Evolutionary conservation across 2,329 filamentous ascomycete species (phyloP).

Genomic region (Lachnellula suecica): DNA sequence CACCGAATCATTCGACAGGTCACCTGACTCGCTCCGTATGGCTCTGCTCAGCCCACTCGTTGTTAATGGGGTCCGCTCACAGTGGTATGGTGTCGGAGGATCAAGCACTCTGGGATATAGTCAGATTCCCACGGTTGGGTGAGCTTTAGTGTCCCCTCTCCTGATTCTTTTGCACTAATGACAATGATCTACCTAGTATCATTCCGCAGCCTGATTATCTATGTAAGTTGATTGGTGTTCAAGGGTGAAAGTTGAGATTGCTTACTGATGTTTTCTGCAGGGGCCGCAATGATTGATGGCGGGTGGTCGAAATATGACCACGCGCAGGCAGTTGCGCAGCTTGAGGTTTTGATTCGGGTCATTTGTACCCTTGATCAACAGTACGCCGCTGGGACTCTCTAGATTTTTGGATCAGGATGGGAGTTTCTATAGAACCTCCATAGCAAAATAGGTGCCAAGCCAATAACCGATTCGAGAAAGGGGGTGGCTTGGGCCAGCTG

Average conservation of each 20-base stretch:
- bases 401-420: no score
- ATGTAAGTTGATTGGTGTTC: not conserved
- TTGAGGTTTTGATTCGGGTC: not conserved
- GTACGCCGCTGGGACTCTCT: not conserved
- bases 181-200: not conserved
- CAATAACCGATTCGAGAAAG: no score
- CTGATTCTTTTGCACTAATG: not conserved
- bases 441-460: no score
- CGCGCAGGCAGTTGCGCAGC: not conserved
- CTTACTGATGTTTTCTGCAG: not conserved
- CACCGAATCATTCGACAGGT: not conserved
- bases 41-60: not conserved
- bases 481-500: no score
- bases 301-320: not conserved
- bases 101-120: not conserved
- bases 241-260: not conserved
- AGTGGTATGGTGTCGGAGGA: not conserved
- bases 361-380: not conserved
- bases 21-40: not conserved
- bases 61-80: not conserved
- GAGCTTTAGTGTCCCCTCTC: not conserved
- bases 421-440: no score
- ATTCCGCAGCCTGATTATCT: not conserved
- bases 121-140: not conserved
- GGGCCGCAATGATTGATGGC: not conserved